phyloP scores from a whole-genome alignment of 2,329 filamentous ascomycete species.

The Venturia pyrina region DNA sequence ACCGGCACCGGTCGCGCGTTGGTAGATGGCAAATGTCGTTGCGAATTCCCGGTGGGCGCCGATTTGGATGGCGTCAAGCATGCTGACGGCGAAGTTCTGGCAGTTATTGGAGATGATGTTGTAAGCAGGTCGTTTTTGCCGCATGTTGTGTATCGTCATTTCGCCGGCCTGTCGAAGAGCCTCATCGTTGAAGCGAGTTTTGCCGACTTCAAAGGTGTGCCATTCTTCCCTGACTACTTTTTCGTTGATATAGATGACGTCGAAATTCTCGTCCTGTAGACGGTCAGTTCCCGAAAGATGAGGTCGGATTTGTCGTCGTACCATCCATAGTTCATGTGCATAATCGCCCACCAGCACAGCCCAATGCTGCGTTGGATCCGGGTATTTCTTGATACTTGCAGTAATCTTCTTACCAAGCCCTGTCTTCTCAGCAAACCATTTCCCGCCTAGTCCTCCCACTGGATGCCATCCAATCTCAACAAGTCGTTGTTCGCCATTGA shows the following conservation, averaged over 20 bases:
- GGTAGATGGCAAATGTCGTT: slow-evolving; percentile 44
- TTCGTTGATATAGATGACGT: slow-evolving; percentile 47
- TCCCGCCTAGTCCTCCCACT: slow-evolving; percentile 45
- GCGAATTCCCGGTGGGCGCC: slow-evolving; percentile 42
- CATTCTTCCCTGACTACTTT: slow-evolving; percentile 9
- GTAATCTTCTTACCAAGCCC: slow-evolving; percentile 47
- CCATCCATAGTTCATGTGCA: slow-evolving; percentile 52
- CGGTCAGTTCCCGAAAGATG: background rate
- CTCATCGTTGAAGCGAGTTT: slow-evolving; percentile 12
- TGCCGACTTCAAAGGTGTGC: slow-evolving; percentile 10
- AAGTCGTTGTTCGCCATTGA: slow-evolving; percentile 28
- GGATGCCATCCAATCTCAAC: slow-evolving; percentile 51
- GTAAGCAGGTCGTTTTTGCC: slow-evolving; percentile 40
- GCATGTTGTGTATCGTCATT: slow-evolving; percentile 43
- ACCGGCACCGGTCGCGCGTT: slow-evolving; percentile 39
- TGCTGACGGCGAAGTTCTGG: slow-evolving; percentile 44
- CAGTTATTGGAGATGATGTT: slow-evolving; percentile 53
- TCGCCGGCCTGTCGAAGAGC: slow-evolving; percentile 23
- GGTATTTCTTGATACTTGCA: slow-evolving; percentile 43
- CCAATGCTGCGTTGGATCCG: slow-evolving; percentile 53
- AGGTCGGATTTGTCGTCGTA: slow-evolving; percentile 18
- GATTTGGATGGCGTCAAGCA: slow-evolving; percentile 46
- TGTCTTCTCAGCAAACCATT: slow-evolving; percentile 49
- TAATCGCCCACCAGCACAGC: slow-evolving; percentile 47
- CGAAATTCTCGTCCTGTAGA: slow-evolving; percentile 36